Evolutionary conservation across 768 basidiomycete species (phyloP).

Genomic region (Scleroderma bovista): DNA sequence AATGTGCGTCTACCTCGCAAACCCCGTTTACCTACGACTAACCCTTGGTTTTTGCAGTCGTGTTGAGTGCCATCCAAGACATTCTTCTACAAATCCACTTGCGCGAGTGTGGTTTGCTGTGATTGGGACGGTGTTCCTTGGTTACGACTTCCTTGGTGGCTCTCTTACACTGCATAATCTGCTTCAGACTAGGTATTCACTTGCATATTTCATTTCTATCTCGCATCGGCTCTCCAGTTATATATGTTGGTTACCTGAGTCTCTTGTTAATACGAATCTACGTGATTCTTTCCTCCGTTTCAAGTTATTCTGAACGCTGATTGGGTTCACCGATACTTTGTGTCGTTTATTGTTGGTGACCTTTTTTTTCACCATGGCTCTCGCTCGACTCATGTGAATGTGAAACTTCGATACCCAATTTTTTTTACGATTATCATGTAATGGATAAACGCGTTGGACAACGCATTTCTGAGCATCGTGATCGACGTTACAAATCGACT

Average conservation of each 20-base stretch:
- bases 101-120: conserved; percentile 77
- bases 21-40: neutral
- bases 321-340: too few species aligned
- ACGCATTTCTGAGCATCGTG: neutral
- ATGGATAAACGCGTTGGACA: conserved; percentile 13
- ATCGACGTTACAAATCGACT: neutral
- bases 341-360: neutral
- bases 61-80: conserved; percentile 83
- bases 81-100: conserved; percentile 83
- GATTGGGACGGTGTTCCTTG: conserved; percentile 5
- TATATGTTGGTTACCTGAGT: conserved; percentile 15
- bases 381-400: neutral
- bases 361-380: conserved; percentile 2
- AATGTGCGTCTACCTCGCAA: conserved; percentile 48
- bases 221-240: conserved; percentile 19
- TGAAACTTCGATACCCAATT: conserved; percentile 14
- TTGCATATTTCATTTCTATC: conserved; percentile 12
- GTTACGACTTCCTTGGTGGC: conserved; percentile 1
- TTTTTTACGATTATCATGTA: conserved; percentile 15
- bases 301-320: neutral
- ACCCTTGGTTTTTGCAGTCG: conserved; percentile 40
- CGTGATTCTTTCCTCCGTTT: neutral
- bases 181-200: conserved; percentile 19
- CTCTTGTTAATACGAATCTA: conserved; percentile 4
- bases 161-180: conserved; percentile 19